Evolutionary conservation across 2,329 filamentous ascomycete species (phyloP).

Genomic region (Penicillium paneum): DNA sequence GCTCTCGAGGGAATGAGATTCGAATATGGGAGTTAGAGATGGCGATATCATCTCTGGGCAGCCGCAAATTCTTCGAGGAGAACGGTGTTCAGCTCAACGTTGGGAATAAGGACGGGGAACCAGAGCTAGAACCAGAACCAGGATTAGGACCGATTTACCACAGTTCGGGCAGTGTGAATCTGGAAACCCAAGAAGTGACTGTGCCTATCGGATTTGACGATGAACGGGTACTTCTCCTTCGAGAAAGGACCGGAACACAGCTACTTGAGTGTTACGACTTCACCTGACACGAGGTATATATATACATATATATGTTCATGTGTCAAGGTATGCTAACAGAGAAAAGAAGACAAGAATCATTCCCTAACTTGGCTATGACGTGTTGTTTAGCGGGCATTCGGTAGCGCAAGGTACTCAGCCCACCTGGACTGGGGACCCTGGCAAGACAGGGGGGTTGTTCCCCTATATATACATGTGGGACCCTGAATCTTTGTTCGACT

Average conservation of each 20-base stretch:
- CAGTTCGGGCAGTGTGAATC: neutral
- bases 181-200: constrained; percentile 20
- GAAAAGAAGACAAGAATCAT: too few relatives aligned
- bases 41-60: constrained; percentile 51
- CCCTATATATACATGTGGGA: constrained; percentile 10
- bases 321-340: neutral
- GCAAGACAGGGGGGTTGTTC: constrained; percentile 5
- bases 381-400: too few relatives aligned
- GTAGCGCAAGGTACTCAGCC: constrained; percentile 24
- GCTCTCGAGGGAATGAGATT: constrained; percentile 71
- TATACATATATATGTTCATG: neutral
- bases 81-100: constrained; percentile 55
- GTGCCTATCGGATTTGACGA: constrained; percentile 77
- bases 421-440: constrained; percentile 19
- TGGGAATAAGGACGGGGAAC: constrained; percentile 26
- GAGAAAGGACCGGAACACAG: constrained; percentile 68
- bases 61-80: constrained; percentile 45
- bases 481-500: neutral
- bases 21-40: constrained; percentile 89
- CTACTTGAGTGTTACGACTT: constrained; percentile 85
- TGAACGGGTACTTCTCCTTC: constrained; percentile 82
- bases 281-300: constrained; percentile 47
- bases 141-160: neutral
- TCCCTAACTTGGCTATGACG: too few relatives aligned
- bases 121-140: neutral